A percentile compares a stretch with the other conserved stretches of the same genome.
phyloP scores from a whole-genome alignment of 2,329 filamentous ascomycete species.

The Paradendryphiella salina region DNA sequence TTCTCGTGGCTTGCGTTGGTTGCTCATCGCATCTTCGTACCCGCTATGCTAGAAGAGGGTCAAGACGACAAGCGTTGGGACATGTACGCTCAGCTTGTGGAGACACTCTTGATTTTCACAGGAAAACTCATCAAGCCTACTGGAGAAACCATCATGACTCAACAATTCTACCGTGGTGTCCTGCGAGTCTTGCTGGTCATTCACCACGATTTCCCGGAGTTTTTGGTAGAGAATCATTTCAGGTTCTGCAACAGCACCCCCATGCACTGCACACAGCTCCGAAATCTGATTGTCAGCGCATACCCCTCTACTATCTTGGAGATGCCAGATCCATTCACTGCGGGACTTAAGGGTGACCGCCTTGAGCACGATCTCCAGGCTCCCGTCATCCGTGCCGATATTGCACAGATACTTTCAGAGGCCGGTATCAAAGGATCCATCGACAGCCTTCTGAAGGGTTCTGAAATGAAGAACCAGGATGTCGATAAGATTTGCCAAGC shows the following conservation, averaged over 20 bases:
- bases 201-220: constrained; percentile 94
- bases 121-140: constrained; percentile 77
- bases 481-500: constrained; percentile 76
- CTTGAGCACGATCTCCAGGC: constrained; percentile 73
- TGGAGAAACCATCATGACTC: constrained; percentile 69
- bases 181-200: constrained; percentile 82
- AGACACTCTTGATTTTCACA: constrained; percentile 71
- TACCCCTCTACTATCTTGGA: constrained; percentile 71
- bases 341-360: constrained; percentile 74
- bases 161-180: constrained; percentile 82
- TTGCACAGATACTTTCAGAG: constrained; percentile 54
- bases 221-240: constrained; percentile 83
- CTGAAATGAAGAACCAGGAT: constrained; percentile 69
- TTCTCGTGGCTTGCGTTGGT: constrained; percentile 84
- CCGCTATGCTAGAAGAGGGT: constrained; percentile 70
- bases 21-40: constrained; percentile 82
- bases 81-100: constrained; percentile 72
- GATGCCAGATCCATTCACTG: constrained; percentile 72
- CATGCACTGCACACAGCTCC: constrained; percentile 80
- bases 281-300: constrained; percentile 85
- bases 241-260: constrained; percentile 80
- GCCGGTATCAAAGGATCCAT: constrained; percentile 59
- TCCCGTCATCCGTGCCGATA: constrained; percentile 67
- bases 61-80: constrained; percentile 67
- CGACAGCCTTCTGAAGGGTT: constrained; percentile 55